Conservation (phyloP, 1,139 yeast species). For the Magnusiomyces paraingens region DNA sequence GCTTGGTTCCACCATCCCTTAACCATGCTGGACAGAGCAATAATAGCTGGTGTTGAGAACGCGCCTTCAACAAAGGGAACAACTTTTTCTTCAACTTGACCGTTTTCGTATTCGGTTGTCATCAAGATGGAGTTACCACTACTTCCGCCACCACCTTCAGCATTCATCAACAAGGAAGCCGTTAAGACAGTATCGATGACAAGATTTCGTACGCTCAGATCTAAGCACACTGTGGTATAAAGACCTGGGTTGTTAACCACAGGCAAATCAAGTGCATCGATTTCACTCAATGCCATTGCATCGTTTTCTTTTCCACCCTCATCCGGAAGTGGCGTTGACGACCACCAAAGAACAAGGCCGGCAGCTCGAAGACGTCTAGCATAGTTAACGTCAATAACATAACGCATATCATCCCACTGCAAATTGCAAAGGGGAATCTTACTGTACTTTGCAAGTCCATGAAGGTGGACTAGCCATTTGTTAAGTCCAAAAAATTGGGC, state of each 20-base stretch:
- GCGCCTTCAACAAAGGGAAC: constrained; percentile 46
- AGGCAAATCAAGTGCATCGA: constrained; percentile 65
- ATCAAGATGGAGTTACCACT: constrained; percentile 54
- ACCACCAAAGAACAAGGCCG: constrained; percentile 90
- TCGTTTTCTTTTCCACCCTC: constrained; percentile 81
- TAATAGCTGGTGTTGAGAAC: constrained; percentile 70
- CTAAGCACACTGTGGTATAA: constrained; percentile 73
- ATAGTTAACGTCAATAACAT: constrained; percentile 76
- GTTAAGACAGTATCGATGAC: constrained; percentile 82
- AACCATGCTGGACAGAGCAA: constrained; percentile 65
- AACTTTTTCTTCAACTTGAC: constrained; percentile 13
- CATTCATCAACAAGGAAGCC: constrained; percentile 76
- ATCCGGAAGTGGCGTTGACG: constrained; percentile 72
- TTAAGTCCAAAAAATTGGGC: constrained; percentile 71
- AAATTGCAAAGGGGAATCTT: constrained; percentile 83
- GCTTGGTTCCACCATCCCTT: constrained; percentile 97
- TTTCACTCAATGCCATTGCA: constrained; percentile 33
- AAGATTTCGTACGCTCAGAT: constrained; percentile 69
- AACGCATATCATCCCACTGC: constrained; percentile 67
- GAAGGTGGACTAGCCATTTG: constrained; percentile 64
- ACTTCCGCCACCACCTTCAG: constrained; percentile 51
- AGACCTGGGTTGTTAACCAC: constrained; percentile 72
- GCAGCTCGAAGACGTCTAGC: constrained; percentile 66
- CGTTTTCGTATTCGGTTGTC: constrained; percentile 19
- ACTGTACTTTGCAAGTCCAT: constrained; percentile 61